Evolutionary conservation across 192 early-diverging fungal species (phyloP), one percentile per base, ranked within the genome.

Genomic region (Podila epigama): DNA sequence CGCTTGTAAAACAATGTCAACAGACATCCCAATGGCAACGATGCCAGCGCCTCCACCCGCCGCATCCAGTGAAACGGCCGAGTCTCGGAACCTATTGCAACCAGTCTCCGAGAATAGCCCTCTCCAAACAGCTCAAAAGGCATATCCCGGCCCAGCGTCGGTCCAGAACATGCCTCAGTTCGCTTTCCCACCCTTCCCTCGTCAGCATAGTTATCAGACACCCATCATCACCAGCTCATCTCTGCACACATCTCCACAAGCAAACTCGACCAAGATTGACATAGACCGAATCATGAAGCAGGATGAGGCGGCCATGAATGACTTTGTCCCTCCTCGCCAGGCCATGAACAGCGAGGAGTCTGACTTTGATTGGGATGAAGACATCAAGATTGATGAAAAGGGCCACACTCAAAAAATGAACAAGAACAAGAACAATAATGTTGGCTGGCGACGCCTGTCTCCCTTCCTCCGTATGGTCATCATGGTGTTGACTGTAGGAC

Each of bases 311-410:
- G 72, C 72, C 27, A 75, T 75, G 71, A 75, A 75, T 57, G 72
- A 75, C 60, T 75, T 75, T 68, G 65, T 75, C 5, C 72, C 72
- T 0, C 72, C 72, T 2, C 58, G 72, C n/a, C 72, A 75, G 54
- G 72, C 72, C 20, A 75, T 75, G 72, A 75, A 75, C 60, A 75
- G 72, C 16, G 72, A 75, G 33, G 72, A 75, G 54, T 75, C 72
- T n/a, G 72, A 75, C 44, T 75, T 75, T 53, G 72, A 75, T 16
- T 75, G 72, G 72, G 72, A 75, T 20, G 72, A 68, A 35, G 72
- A 75, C 22, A 58, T 75, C 42, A 56, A 63, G 1, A 75, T 75
- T 48, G 60, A 68, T 42, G 65, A 67, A 2, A 63, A 32, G 13
- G 72, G 72, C 3, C 51, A 63, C 1, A 42, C 57, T 27, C 35